Evolutionary conservation across 202 grass and related monocot genomes (phyloP), one percentile per base, ranked within the genome.

Genomic region (Zizania palustris): DNA sequence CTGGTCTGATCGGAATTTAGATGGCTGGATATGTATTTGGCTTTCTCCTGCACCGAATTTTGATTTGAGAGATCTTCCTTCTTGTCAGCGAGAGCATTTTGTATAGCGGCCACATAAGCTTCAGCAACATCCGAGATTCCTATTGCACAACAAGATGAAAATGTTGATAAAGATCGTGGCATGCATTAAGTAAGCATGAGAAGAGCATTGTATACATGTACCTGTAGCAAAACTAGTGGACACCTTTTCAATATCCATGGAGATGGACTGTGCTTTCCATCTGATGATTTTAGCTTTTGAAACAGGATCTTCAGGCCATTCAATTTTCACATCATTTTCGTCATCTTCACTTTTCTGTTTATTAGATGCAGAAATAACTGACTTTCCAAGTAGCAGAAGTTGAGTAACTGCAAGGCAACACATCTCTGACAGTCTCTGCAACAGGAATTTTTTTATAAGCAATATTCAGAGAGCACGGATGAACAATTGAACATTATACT

Each of bases 331-430:
- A n/a, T 68, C 48, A 60, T 82, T 80, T 84, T 86, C 92, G 40
- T 50, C 38, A 82, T 92, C 89, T 81, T 90, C 92, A 51, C 20
- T 72, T 14, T 85, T 96, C 48, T 63, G 66, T 93, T 87, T 91
- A 74, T 87, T 89, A 69, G 87, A 60, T 53, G 71, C 51, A 79
- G 90, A 93, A 63, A 99, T 93, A 65, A 91, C 83, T 3, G 92
- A 99, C 60, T 96, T 99, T n/a, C 92, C 96, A 68, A 99, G 83
- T 35, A 89, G 63, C 76, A 99, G 78, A 72, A 99, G 80, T 82
- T 93, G 92, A 85, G 96, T 93, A 68, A 96, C 89, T 73, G 96
- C 90, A 72, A 92, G 89, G 67, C 96, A 99, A 43, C 96, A 96
- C 63, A 99, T 77, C 74, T 93, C 96, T 79, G 90, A 97, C 50